A percentile compares a stretch with the other conserved stretches of the same genome.
Evolutionary conservation across 306 rosid species (phyloP).

Genomic region (Cajanus cajan): DNA sequence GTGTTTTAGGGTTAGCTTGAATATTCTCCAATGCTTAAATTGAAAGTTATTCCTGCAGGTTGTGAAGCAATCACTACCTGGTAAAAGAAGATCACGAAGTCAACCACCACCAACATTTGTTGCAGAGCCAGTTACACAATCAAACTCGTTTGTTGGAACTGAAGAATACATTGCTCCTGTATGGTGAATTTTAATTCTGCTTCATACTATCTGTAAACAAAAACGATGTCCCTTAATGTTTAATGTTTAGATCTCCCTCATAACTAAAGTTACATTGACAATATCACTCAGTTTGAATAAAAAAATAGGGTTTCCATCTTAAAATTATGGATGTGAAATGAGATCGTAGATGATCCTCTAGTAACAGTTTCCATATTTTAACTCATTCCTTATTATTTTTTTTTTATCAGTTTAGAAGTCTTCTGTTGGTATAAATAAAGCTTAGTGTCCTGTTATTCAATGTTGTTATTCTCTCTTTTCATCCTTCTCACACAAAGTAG

Average conservation of each 20-base stretch:
- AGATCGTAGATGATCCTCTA: not conserved
- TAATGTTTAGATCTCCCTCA: not conserved
- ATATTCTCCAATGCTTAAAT: conserved; percentile 19
- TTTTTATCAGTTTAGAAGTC: not conserved
- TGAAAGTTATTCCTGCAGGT: conserved; percentile 46
- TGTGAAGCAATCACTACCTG: conserved; percentile 51
- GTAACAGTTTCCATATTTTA: not conserved
- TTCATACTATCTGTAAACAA: conserved; percentile 8
- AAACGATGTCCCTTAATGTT: not conserved
- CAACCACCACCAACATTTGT: conserved; percentile 69
- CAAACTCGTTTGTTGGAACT: conserved; percentile 94
- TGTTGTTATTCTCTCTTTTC: not conserved
- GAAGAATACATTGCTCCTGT: conserved; percentile 99
- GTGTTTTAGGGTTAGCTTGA: conserved; percentile 18
- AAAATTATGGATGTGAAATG: not conserved
- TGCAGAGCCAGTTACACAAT: conserved; percentile 69
- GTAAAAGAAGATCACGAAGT: conserved; percentile 54
- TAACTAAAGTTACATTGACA: not conserved
- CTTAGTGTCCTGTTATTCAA: not conserved
- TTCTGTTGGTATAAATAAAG: not conserved
- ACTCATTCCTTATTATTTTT: not conserved
- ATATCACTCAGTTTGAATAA: not conserved
- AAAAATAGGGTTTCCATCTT: not conserved
- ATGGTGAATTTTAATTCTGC: conserved; percentile 47
- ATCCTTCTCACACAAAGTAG: not conserved